A percentile compares a stretch with the other conserved stretches of the same genome.
Evolutionary conservation across 2,329 filamentous ascomycete genomes (phyloP).

Genomic region (Hymenoscyphus occultus): DNA sequence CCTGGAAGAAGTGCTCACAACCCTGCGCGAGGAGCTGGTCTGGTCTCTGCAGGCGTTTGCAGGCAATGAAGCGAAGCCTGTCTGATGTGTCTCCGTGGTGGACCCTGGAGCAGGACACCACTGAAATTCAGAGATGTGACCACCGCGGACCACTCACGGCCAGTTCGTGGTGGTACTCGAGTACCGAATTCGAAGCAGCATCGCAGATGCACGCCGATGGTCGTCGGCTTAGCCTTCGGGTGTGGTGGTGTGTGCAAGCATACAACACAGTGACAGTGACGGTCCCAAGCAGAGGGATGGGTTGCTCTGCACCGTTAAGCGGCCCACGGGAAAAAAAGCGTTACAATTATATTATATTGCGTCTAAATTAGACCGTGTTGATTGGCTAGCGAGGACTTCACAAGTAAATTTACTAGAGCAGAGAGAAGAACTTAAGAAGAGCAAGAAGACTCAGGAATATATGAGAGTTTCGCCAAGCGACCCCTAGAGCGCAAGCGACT

Average conservation of each 20-base stretch:
- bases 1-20: background rate
- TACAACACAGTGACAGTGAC: background rate
- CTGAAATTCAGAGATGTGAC: background rate
- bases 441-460: too few relatives aligned
- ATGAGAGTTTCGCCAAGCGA: too few relatives aligned
- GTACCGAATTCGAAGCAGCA: background rate
- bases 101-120: background rate
- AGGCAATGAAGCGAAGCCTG: conserved; percentile 1
- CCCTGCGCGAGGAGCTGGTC: background rate
- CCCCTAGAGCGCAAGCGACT: too few relatives aligned
- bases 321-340: background rate
- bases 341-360: background rate
- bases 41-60: background rate
- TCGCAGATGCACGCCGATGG: conserved; percentile 4
- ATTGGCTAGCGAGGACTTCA: too few relatives aligned
- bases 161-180: background rate
- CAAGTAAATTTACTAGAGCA: too few relatives aligned
- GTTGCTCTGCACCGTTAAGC: background rate
- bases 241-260: conserved; percentile 2
- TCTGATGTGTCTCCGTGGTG: background rate
- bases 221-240: conserved; percentile 13
- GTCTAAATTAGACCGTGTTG: too few relatives aligned
- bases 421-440: too few relatives aligned
- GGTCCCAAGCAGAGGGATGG: background rate
- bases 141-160: background rate